These are phyloP conservation scores for Cystobasidium ongulense DNA, from an alignment of 768 basidiomycete genomes.

Conservation along the genomic window DNA sequence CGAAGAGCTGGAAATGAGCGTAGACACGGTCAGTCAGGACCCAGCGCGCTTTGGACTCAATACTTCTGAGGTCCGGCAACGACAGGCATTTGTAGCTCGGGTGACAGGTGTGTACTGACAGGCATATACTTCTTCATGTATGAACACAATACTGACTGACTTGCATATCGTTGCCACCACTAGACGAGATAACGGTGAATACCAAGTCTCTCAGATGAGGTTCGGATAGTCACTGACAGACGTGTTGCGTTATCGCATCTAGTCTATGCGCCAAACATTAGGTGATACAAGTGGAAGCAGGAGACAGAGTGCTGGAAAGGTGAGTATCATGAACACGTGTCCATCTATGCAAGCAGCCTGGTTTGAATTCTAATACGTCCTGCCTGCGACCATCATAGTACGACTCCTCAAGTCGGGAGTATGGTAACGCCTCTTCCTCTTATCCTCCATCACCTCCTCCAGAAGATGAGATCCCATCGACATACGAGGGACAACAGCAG, in stretches of 20 bases:
- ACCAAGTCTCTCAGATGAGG: not conserved
- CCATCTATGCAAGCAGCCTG: not conserved
- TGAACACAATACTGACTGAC: not conserved
- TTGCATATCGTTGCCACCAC: not conserved
- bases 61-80: not conserved
- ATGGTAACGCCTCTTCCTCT: not conserved
- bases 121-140: not conserved
- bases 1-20: constrained; percentile 14
- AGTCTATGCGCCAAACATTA: constrained; percentile 8
- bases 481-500: constrained; percentile 17
- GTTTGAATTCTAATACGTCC: too few relatives aligned
- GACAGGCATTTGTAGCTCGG: not conserved
- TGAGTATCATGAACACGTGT: not conserved
- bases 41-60: constrained; percentile 14
- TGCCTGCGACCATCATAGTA: not conserved
- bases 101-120: constrained; percentile 5
- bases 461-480: not conserved
- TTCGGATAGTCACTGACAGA: too few relatives aligned
- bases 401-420: not conserved
- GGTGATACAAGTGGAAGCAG: not conserved
- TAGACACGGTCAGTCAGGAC: constrained; percentile 11
- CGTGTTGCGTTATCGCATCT: not conserved
- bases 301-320: not conserved
- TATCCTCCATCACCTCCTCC: not conserved
- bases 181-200: constrained; percentile 14